Base-by-base conservation (phyloP, 345 rosid species). In the Camelina neglecta region DNA sequence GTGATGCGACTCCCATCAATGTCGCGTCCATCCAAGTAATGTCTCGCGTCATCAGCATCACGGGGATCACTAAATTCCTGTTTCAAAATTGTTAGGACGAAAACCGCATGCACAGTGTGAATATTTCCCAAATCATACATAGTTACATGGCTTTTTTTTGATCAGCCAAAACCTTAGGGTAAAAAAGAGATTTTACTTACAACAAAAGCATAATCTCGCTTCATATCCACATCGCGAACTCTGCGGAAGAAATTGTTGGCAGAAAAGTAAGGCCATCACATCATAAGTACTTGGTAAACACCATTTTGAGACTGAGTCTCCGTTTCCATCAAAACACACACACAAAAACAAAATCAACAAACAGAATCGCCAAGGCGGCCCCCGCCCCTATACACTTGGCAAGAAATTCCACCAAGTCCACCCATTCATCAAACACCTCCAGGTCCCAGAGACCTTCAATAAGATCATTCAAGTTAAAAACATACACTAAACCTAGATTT, bases 201-300 rank as follows among this genome's bases (percentile, higher is more conserved):
- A 85, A 93, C 94, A 83, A 93, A 93, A 51, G 98, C 98, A 68
- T 85, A 93, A 81, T 93, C 97, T 74, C 93, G 90, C 98, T 93
- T 93, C 98, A 93, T 89, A 91, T 93, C 98, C 97, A 93, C 97
- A 88, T 90, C 93, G 65, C 96, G 94, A 75, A 91, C 84, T 91
- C 98, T 93, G 97, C 88, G 94, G 49, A 69, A 76, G 79, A 93
- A 93, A 91, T 75, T 83, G 93, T 87, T 89, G 83, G 96, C 91
- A 93, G 85, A 93, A 89, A 93, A 88, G 89, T 91, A 91, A 91
- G 96, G 97, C 90, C 98, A 91, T 93, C 96, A 81, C 98, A 91
- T 93, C 96, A 81, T 84, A 81, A 88, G 89, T 82, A 85, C 83
- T 80, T 90, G 91, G 91, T 88, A 90, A 87, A 91, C 88, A 91